Evolutionary conservation across 768 basidiomycete genomes (phyloP), one percentile per base, ranked within the genome.

Genomic region (Cystobasidium onofrii): DNA sequence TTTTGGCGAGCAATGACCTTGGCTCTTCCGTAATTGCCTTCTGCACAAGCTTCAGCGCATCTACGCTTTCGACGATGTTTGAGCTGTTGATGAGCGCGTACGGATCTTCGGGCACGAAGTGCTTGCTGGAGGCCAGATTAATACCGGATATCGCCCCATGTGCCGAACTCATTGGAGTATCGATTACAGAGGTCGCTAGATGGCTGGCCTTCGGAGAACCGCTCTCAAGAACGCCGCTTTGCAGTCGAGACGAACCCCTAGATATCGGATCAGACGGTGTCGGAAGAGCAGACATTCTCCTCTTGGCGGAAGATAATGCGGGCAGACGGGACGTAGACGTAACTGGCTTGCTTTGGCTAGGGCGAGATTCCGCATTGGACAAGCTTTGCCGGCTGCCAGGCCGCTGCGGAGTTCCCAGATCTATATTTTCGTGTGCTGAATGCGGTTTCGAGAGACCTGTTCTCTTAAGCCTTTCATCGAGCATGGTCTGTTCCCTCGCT

Each of bases 21-120:
- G 91, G 88, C 13, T 87, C 86, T 15, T 88, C 83, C 72, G 89
- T 86, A 27, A 99, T 84, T 75, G 91, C 89, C 79, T 88, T 89
- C 80, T 98, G 93, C 65, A 97, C 86, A 79, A 87, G 89, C 84
- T 99, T 99, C 78, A 99, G 83, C 0, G 92, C 91, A 74, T 98
- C 93, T 31, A 97, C 92, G 78, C 91, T 92, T 31, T 88, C 86
- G 25, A 86, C 82, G 0, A 91, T 86, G 83, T 97, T 92, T 90
- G 92, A 61, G 94, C 84, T 65, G 95, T 92, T 73, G 88, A 91
- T 73, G 55, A 36, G 27, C 23, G 43, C 31, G 39, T 63, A 62
- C 39, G 6, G 73, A 69, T 43, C 52, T 60, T 72, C 73, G 52
- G 57, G 57, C 34, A 70, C 57, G 25, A 64, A 39, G 70, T 33